These are phyloP conservation scores for Suhomyces bokatorum DNA, from an alignment of 1,139 yeast genomes.

Conservation along the genomic window DNA sequence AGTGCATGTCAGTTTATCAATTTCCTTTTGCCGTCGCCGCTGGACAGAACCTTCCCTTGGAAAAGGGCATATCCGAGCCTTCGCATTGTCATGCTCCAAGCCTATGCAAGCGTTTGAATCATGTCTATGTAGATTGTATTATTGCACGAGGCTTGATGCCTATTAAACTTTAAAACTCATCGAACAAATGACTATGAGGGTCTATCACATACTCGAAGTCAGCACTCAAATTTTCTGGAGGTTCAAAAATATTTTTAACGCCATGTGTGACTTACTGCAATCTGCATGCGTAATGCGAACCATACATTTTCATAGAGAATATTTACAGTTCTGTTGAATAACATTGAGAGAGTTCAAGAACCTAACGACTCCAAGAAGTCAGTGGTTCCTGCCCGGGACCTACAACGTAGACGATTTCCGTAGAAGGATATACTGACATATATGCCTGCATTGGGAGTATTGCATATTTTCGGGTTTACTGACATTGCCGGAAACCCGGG, in stretches of 20 bases:
- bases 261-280: slow-evolving; percentile 7
- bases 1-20: not conserved
- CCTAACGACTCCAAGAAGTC: not conserved
- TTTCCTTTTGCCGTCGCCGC: not conserved
- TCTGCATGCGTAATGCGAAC: slow-evolving; percentile 7
- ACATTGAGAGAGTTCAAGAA: slow-evolving; percentile 1
- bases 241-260: slow-evolving; percentile 8
- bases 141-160: not conserved
- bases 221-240: not conserved
- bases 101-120: no score
- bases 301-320: slow-evolving; percentile 2
- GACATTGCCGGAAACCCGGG: slow-evolving; percentile 4
- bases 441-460: slow-evolving; percentile 2
- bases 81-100: not conserved
- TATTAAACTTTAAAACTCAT: slow-evolving; percentile 1
- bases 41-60: not conserved
- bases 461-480: slow-evolving; percentile 4
- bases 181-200: slow-evolving; percentile 2
- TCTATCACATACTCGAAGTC: not conserved
- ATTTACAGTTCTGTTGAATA: slow-evolving; percentile 3
- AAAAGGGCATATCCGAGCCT: not conserved
- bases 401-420: not conserved
- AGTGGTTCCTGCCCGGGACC: not conserved
- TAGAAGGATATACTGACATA: not conserved
- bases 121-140: no score